A percentile compares a stretch with the other conserved stretches of the same genome.
These are phyloP conservation scores for Eragrostis tef DNA, from an alignment of 202 grass and related monocot genomes.

Conservation along the genomic window DNA sequence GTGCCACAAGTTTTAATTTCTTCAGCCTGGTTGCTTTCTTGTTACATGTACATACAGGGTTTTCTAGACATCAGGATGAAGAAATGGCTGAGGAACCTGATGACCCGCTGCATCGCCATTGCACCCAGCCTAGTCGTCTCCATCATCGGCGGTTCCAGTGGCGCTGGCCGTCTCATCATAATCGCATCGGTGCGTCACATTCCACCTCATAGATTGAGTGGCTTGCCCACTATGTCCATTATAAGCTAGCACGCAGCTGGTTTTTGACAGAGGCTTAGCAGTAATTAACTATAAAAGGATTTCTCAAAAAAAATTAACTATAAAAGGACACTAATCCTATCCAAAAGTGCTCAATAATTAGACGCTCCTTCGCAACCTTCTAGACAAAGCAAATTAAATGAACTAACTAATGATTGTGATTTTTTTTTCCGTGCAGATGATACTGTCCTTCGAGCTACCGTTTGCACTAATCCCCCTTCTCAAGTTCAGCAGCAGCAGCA, in stretches of 20 bases:
- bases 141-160: conserved; percentile 71
- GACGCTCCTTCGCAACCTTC: background rate
- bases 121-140: conserved; percentile 68
- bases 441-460: conserved; percentile 56
- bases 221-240: background rate
- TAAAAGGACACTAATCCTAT: conserved; percentile 1
- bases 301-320: too few relatives aligned
- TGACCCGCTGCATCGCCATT: conserved; percentile 82
- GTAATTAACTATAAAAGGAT: background rate
- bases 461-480: conserved; percentile 87
- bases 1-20: background rate
- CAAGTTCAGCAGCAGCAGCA: conserved; percentile 87
- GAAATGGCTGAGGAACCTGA: conserved; percentile 78
- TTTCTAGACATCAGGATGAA: conserved; percentile 93
- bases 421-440: conserved; percentile 31
- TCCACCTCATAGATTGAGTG: background rate
- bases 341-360: conserved; percentile 13
- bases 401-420: background rate
- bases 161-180: conserved; percentile 81
- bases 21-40: background rate
- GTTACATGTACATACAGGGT: conserved; percentile 48
- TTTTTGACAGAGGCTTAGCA: background rate
- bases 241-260: background rate
- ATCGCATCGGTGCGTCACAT: conserved; percentile 71
- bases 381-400: background rate